These are phyloP conservation scores for Ceratocystis cacaofunesta DNA, from an alignment of 2,329 filamentous ascomycete genomes.

Conservation along the genomic window DNA sequence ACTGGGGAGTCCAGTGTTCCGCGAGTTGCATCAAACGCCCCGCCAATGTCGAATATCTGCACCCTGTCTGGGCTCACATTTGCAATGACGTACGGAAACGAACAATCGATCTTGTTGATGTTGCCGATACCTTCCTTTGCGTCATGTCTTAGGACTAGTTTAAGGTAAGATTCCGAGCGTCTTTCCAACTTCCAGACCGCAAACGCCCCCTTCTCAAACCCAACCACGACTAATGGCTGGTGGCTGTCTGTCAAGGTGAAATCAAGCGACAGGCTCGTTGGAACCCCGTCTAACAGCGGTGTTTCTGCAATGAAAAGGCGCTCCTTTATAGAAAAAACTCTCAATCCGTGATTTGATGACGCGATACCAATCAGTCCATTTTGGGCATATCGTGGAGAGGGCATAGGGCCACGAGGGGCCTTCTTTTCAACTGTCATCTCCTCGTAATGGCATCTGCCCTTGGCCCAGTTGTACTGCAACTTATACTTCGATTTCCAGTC, in stretches of 20 bases:
- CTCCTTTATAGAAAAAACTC: neutral
- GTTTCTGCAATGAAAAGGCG: neutral
- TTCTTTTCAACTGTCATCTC: neutral
- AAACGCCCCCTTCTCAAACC: neutral
- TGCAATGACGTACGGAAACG: neutral
- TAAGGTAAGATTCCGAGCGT: neutral
- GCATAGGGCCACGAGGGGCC: neutral
- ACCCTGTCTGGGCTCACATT: neutral
- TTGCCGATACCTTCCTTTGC: neutral
- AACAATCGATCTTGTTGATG: neutral
- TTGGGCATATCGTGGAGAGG: neutral
- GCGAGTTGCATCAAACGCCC: neutral
- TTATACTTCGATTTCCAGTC: conserved; percentile 87
- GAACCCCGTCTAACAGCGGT: neutral
- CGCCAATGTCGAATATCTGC: neutral
- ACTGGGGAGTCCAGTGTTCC: neutral
- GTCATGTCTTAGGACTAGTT: neutral
- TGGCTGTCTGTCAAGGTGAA: neutral
- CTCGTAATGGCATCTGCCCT: conserved; percentile 46
- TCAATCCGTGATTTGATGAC: neutral
- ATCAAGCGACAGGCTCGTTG: neutral
- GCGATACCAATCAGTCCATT: neutral
- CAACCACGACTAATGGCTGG: neutral
- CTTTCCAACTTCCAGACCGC: neutral
- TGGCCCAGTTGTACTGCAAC: conserved; percentile 79